Percentiles rank a stretch among this genome's conserved stretches.
Evolutionary conservation across 2,329 filamentous ascomycete species (phyloP).

Genomic region (Rhynchosporium secalis): DNA sequence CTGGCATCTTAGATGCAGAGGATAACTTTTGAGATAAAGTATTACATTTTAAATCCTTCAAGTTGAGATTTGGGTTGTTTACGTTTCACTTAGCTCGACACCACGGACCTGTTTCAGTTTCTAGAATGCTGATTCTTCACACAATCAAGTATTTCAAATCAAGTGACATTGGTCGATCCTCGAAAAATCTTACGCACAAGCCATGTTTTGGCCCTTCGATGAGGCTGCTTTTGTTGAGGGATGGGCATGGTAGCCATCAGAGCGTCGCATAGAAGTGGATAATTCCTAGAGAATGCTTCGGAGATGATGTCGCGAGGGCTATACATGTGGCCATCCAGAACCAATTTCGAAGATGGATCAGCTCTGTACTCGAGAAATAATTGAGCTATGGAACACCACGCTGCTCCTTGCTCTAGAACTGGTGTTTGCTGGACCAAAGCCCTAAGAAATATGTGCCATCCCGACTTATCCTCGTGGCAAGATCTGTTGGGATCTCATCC

Average conservation of each 20-base stretch:
- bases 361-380: not conserved
- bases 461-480: not conserved
- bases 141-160: not conserved
- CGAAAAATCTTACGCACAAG: not conserved
- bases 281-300: not conserved
- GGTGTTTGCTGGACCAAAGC: not conserved
- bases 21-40: no score
- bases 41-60: no score
- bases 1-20: no score
- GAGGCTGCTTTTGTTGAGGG: not conserved
- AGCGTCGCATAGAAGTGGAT: not conserved
- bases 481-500: not conserved
- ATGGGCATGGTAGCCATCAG: not conserved
- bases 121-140: no score
- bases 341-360: not conserved
- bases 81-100: no score
- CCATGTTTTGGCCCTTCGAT: not conserved
- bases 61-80: no score
- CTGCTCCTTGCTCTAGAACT: not conserved
- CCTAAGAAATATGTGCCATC: not conserved
- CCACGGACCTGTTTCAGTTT: no score
- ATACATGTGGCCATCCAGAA: not conserved
- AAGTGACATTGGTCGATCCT: not conserved
- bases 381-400: not conserved
- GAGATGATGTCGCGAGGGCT: not conserved